Evolutionary conservation across 2,329 filamentous ascomycete species (phyloP), one percentile per base, ranked within the genome.

Genomic region (Penicillium fuscoglaucum): DNA sequence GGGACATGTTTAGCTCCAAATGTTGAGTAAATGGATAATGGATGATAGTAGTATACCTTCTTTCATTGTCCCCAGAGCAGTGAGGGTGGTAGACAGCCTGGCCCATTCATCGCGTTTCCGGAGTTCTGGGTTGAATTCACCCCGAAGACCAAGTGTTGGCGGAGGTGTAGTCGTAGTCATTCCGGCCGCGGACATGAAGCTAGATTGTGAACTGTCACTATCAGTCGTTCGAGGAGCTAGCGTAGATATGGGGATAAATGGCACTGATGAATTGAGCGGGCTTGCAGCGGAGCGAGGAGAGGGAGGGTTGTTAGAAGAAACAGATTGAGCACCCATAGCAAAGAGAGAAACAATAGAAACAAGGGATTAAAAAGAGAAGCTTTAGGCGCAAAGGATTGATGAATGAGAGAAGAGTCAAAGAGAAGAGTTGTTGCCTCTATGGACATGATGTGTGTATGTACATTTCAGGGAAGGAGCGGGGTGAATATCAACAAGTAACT

Each of bases 351-450:
- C 3, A 44, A 21, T 21, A 12, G 3, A 44, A 8, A 10, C 3
- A 4, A 29, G 3, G 1, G 13, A 21, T 10, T 12, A 8, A 24
- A 17, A 43, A 17, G 8, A 3, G 13, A 26, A 12, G 1, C 2
- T 15, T n/a, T 10, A 48, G 8, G 17, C 2, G 13, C 2, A 26
- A 35, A 35, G 21, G 13, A 9, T 2, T 4, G 15, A 46, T 26
- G 51, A 46, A 28, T 33, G 39, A 46, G 9, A 39, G 28, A 13
- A 26, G 10, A 24, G 15, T 24, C 15, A 44, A 31, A 43, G 53
- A 55, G 53, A 55, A 50, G 45, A 51, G 24, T 50, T 28, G 21
- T 51, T 51, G 37, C 19, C n/a, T 51, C 31, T 56, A 37, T 48
- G 39, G 47, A 45, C 4, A 19, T 33, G n/a, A 33, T 24, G 33